phyloP scores from a whole-genome alignment of 1,284 basidiomycete species.

The Melanopsichium pennsylvanicum region DNA sequence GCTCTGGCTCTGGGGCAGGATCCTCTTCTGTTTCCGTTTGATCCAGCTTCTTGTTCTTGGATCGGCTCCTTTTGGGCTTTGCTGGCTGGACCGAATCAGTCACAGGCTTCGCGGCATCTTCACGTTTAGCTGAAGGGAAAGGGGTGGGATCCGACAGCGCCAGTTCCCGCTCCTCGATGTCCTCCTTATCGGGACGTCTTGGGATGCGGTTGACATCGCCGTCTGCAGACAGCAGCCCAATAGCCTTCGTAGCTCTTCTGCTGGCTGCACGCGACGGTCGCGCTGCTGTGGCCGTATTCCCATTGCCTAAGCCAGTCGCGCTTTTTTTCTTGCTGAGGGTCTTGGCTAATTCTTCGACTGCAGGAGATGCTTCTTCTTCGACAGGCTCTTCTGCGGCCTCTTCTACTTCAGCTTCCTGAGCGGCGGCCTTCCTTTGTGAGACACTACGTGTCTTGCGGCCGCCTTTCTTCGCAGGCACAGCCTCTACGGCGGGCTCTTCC shows the following conservation, averaged over 20 bases:
- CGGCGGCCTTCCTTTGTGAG: constrained; percentile 14
- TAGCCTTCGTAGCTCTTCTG: constrained; percentile 33
- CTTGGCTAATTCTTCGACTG: constrained; percentile 9
- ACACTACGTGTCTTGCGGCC: constrained; percentile 25
- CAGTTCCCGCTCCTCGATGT: constrained; percentile 21
- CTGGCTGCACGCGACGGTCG: constrained; percentile 32
- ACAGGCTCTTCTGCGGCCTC: background rate
- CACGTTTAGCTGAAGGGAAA: constrained; percentile 10
- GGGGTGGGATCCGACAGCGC: constrained; percentile 31
- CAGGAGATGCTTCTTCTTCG: background rate
- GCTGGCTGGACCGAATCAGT: constrained; percentile 13
- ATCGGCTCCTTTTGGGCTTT: constrained; percentile 34
- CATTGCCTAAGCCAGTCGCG: constrained; percentile 23
- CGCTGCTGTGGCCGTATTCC: constrained; percentile 6
- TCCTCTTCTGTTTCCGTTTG: constrained; percentile 6
- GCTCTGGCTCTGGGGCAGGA: constrained; percentile 7
- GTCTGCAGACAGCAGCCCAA: constrained; percentile 27
- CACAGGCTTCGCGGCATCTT: constrained; percentile 3
- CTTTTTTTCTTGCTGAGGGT: constrained; percentile 31
- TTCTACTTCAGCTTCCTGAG: constrained; percentile 14
- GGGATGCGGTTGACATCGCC: constrained; percentile 32
- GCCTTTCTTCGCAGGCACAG: constrained; percentile 13
- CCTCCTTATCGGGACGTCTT: constrained; percentile 27
- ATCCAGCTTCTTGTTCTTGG: constrained; percentile 33
- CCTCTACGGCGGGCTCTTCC: constrained; percentile 6